phyloP scores from a whole-genome alignment of 2,329 filamentous ascomycete genomes.

The Samsoniella hepiali region DNA sequence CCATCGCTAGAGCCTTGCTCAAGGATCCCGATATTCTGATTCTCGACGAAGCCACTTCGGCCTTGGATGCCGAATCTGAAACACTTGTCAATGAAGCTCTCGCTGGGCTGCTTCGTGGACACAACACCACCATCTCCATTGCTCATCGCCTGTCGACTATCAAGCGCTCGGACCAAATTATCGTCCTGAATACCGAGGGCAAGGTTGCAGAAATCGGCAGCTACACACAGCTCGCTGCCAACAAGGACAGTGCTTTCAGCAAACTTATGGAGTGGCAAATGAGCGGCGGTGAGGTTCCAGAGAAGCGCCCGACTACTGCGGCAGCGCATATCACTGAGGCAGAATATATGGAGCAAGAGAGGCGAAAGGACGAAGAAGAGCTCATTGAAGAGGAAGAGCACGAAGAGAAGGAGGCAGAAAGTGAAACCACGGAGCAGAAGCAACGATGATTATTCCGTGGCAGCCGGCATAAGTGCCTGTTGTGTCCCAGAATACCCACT shows the following conservation, averaged over 20 bases:
- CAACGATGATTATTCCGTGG: not conserved
- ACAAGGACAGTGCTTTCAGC: conserved; percentile 79
- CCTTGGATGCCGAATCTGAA: conserved; percentile 93
- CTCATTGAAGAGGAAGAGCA: conserved; percentile 36
- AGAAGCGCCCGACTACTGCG: conserved; percentile 35
- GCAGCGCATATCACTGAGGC: conserved; percentile 46
- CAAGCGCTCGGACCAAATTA: conserved; percentile 90
- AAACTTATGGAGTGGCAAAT: conserved; percentile 99
- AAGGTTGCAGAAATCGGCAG: conserved; percentile 87
- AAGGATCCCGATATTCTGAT: conserved; percentile 97
- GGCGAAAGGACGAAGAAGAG: conserved; percentile 39
- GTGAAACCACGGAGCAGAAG: conserved; percentile 21
- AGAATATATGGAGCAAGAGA: conserved; percentile 45
- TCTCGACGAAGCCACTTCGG: conserved; percentile 92
- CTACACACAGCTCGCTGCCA: conserved; percentile 71
- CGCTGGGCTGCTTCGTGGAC: conserved; percentile 72
- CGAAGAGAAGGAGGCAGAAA: conserved; percentile 29
- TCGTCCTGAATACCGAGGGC: conserved; percentile 83
- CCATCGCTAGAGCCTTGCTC: conserved; percentile 89
- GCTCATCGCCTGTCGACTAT: conserved; percentile 95
- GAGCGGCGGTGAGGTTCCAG: conserved; percentile 69
- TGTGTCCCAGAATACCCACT: not conserved
- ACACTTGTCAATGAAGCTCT: conserved; percentile 93
- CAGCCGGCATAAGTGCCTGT: not conserved
- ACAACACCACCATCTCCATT: conserved; percentile 96